These are phyloP conservation scores for Annulohypoxylon truncatum DNA, from an alignment of 2,329 filamentous ascomycete species.

Conservation along the genomic window DNA sequence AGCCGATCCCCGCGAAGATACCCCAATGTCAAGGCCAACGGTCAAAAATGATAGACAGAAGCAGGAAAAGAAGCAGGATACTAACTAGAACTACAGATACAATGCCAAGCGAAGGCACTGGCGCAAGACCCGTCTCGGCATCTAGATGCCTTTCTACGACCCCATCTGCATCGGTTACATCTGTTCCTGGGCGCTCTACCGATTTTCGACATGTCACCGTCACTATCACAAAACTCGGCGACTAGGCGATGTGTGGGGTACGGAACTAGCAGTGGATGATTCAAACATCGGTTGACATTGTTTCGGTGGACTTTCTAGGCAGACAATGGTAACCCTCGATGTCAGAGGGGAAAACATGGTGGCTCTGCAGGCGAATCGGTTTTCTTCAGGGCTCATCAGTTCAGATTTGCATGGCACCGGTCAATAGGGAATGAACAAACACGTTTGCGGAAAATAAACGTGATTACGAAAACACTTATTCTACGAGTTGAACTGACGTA, in stretches of 20 bases:
- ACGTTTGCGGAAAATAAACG: conserved; percentile 36
- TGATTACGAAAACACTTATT: conserved; percentile 5
- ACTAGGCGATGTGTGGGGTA: conserved; percentile 27
- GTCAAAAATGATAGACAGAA: conserved; percentile 1
- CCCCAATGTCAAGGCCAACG: conserved; percentile 12
- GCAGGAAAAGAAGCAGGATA: conserved; percentile 3
- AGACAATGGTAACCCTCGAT: conserved; percentile 19
- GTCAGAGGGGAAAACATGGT: conserved; percentile 34
- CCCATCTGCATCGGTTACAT: conserved; percentile 46
- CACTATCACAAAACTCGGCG: conserved; percentile 32
- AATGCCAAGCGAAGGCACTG: conserved; percentile 99
- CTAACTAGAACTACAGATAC: conserved; percentile 75
- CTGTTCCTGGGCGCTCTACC: conserved; percentile 31
- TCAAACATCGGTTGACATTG: conserved; percentile 21
- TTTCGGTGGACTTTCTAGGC: conserved; percentile 26
- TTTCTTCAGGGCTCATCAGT: conserved; percentile 48
- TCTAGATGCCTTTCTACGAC: conserved; percentile 76
- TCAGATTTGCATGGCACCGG: conserved; percentile 59
- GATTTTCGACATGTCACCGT: conserved; percentile 37
- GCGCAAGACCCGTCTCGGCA: conserved; percentile 99
- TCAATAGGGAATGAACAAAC: conserved; percentile 59
- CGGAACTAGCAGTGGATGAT: conserved; percentile 29
- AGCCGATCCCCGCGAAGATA: conserved; percentile 20
- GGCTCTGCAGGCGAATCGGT: conserved; percentile 45
- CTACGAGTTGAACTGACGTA: background rate